These are phyloP conservation scores for Piromyces finnis DNA, from an alignment of 192 early-diverging fungal species.

Conservation along the genomic window DNA sequence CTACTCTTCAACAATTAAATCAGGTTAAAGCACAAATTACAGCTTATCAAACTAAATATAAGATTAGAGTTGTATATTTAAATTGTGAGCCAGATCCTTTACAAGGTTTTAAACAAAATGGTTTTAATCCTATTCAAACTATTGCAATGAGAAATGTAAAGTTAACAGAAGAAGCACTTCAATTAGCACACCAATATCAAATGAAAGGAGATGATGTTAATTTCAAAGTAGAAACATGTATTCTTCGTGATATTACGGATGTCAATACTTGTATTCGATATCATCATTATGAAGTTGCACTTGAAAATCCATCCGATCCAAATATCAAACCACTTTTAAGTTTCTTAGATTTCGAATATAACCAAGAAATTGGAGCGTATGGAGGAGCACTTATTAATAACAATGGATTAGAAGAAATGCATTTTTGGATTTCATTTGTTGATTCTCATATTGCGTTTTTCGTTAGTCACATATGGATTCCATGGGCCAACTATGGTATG, in stretches of 20 bases:
- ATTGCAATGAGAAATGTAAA: neutral
- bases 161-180: neutral
- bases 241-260: too few relatives aligned
- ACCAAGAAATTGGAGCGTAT: neutral
- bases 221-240: too few relatives aligned
- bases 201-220: neutral
- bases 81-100: neutral
- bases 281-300: neutral
- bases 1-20: neutral
- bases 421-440: neutral
- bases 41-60: neutral
- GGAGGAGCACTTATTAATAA: too few relatives aligned
- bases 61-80: neutral
- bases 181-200: neutral
- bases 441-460: neutral
- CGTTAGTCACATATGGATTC: neutral
- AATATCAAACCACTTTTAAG: neutral
- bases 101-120: neutral
- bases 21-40: neutral
- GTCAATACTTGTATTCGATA: neutral
- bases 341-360: neutral
- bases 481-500: neutral
- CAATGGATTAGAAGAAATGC: too few relatives aligned
- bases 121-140: neutral
- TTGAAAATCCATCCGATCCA: too few relatives aligned